These are phyloP conservation scores for Gossypium sturtianum DNA, from an alignment of 345 rosid species.

Conservation along the genomic window DNA sequence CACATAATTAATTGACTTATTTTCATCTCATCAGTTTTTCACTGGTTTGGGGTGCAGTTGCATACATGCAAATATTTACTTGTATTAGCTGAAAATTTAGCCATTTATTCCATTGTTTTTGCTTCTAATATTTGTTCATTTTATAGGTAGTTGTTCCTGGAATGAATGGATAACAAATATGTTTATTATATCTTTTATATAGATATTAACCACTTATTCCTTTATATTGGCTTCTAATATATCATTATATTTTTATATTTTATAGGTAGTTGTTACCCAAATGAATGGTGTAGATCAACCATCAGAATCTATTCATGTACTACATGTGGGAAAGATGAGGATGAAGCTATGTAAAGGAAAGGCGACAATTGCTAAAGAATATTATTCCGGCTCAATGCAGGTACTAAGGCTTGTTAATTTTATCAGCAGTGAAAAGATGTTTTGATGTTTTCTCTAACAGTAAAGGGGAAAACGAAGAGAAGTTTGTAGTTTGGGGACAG, in stretches of 20 bases:
- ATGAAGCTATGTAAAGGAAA: constrained; percentile 84
- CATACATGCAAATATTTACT: neutral
- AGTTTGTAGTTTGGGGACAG: neutral
- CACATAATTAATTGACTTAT: neutral
- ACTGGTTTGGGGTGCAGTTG: neutral
- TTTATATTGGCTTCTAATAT: neutral
- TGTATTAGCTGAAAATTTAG: neutral
- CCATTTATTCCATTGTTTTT: neutral
- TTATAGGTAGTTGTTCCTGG: constrained; percentile 28
- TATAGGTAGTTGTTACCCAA: constrained; percentile 77
- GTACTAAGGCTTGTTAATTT: constrained; percentile 26
- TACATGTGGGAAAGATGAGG: constrained; percentile 97
- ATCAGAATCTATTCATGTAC: constrained; percentile 73
- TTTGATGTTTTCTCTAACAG: neutral
- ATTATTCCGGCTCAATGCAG: constrained; percentile 83
- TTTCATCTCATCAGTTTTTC: neutral
- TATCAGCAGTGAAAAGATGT: neutral
- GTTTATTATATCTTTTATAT: neutral
- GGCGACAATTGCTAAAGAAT: constrained; percentile 67
- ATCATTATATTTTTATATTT: neutral
- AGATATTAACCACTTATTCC: neutral
- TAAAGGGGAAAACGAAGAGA: neutral
- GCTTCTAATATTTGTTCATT: neutral
- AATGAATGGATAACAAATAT: constrained; percentile 33
- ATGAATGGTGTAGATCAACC: constrained; percentile 59